These are phyloP conservation scores for Ceraceosorus bombacis DNA, from an alignment of 1,284 basidiomycete species.

Conservation along the genomic window DNA sequence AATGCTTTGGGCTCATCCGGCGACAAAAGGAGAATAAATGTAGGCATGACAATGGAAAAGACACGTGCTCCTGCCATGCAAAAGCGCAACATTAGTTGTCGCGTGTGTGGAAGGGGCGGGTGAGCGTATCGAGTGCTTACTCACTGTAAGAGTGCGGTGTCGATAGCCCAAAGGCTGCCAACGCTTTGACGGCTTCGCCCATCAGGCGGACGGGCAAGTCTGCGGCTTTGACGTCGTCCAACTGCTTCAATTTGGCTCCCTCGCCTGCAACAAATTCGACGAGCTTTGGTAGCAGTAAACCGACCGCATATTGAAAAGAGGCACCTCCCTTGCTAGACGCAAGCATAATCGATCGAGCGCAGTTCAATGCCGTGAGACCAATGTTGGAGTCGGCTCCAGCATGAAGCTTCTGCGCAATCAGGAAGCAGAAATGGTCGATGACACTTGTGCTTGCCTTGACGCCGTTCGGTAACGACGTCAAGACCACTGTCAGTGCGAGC, in stretches of 20 bases:
- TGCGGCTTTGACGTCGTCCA: not conserved
- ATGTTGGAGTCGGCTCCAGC: not conserved
- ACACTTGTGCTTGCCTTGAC: constrained; percentile 66
- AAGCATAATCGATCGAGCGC: not conserved
- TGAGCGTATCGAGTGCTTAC: not conserved
- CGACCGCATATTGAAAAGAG: not conserved
- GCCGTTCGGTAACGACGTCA: constrained; percentile 68
- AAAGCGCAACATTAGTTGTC: too few relatives aligned
- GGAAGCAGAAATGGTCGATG: constrained; percentile 60
- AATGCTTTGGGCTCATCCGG: not conserved
- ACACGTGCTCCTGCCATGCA: not conserved
- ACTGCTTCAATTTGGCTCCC: not conserved
- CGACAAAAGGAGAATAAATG: not conserved
- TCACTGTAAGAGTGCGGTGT: not conserved
- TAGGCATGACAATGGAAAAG: not conserved
- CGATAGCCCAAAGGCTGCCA: not conserved
- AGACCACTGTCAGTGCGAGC: constrained; percentile 71
- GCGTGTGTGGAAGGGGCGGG: not conserved
- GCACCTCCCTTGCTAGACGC: not conserved
- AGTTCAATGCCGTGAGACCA: not conserved
- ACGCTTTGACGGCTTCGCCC: not conserved
- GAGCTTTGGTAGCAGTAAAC: not conserved
- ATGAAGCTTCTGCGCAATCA: constrained; percentile 17
- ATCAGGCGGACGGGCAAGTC: not conserved
- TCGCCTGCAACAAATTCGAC: not conserved